Evolutionary conservation across 306 rosid genomes (phyloP).

Genomic region (Acmispon strigosus): DNA sequence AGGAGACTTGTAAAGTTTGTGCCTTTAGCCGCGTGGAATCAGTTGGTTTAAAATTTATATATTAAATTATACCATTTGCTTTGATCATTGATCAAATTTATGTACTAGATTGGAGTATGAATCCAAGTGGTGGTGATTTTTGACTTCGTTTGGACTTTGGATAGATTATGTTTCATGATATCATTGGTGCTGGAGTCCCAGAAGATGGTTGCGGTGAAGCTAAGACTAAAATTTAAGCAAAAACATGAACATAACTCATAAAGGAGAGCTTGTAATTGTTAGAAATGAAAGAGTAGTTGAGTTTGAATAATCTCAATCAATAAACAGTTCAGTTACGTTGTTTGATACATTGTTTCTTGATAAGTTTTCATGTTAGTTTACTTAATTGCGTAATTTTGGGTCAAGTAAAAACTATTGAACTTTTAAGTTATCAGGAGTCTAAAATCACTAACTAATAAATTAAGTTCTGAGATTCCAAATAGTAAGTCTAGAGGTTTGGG

Average conservation of each 20-base stretch:
- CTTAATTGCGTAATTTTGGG: not conserved
- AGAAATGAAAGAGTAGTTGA: not conserved
- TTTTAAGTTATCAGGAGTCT: not conserved
- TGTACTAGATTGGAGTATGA: not conserved
- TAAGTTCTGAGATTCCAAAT: no score
- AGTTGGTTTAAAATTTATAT: not conserved
- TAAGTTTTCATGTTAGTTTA: not conserved
- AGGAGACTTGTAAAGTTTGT: not conserved
- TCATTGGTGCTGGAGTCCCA: not conserved
- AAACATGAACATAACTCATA: not conserved
- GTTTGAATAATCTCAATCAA: not conserved
- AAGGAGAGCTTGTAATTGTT: not conserved
- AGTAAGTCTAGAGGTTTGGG: not conserved
- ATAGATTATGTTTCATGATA: not conserved
- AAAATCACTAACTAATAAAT: no score
- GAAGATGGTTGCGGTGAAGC: not conserved
- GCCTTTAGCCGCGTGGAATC: not conserved
- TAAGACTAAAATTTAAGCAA: not conserved
- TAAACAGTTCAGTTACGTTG: not conserved
- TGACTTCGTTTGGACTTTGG: not conserved
- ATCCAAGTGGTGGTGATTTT: not conserved
- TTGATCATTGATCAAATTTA: not conserved
- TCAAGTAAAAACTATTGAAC: not conserved
- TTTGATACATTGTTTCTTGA: not conserved
- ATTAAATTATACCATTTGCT: not conserved